Percentiles rank a stretch among this genome's conserved stretches.
These are phyloP conservation scores for Kitagawia praeruptora DNA, from an alignment of 129 eudicot genomes.

Conservation along the genomic window DNA sequence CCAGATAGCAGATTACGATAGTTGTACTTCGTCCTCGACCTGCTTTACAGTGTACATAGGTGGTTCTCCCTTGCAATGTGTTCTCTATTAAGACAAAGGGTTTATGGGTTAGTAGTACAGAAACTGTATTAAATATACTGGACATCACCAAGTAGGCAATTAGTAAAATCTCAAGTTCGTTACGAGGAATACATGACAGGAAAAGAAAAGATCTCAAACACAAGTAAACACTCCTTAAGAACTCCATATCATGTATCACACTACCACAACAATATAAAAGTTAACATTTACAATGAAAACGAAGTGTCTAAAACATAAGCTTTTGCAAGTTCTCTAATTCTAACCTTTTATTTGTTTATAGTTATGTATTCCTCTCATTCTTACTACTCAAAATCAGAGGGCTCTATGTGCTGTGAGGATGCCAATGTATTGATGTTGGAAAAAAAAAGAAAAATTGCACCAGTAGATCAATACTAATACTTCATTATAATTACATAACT, in stretches of 20 bases:
- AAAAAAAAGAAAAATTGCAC: neutral
- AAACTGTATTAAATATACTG: neutral
- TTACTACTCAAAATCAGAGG: neutral
- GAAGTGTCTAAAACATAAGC: neutral
- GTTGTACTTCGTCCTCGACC: slow-evolving; percentile 91
- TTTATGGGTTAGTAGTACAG: neutral
- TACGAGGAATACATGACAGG: neutral
- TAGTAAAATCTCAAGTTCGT: neutral
- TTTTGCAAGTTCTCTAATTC: neutral
- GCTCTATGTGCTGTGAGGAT: neutral
- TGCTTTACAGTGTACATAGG: slow-evolving; percentile 78
- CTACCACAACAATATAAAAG: neutral
- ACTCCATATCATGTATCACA: neutral
- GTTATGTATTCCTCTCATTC: neutral
- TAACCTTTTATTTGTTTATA: neutral
- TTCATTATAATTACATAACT: neutral
- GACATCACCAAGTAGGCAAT: neutral
- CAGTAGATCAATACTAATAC: neutral
- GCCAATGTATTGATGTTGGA: neutral
- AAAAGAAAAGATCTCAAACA: neutral
- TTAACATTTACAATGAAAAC: neutral
- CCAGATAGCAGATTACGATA: slow-evolving; percentile 61
- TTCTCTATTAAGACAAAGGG: slow-evolving; percentile 30
- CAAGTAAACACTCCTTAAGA: neutral
- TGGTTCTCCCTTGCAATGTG: slow-evolving; percentile 29